Evolutionary conservation across 768 basidiomycete genomes (phyloP).

Genomic region (Vararia minispora): DNA sequence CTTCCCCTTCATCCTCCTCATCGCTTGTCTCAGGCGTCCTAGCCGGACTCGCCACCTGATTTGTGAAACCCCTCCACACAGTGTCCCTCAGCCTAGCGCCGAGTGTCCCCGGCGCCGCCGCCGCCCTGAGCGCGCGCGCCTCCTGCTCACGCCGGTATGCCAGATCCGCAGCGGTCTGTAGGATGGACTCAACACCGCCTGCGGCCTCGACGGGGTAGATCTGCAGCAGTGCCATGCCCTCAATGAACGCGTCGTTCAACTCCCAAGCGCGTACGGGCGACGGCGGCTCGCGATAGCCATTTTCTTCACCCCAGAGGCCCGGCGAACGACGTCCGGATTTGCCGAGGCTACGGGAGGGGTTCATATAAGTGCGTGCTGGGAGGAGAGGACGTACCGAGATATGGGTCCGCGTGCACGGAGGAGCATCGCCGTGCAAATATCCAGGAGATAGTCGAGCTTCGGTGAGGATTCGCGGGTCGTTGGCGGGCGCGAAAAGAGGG

Average conservation of each 20-base stretch:
- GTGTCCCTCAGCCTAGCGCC: conserved; percentile 45
- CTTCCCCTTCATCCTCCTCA: conserved; percentile 18
- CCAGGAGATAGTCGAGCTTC: conserved; percentile 59
- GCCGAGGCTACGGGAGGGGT: conserved; percentile 33
- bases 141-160: conserved; percentile 36
- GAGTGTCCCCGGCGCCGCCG: conserved; percentile 27
- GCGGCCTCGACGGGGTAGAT: conserved; percentile 51
- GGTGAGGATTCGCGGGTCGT: conserved; percentile 41
- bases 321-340: conserved; percentile 31
- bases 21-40: conserved; percentile 24
- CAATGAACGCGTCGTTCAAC: conserved; percentile 52
- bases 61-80: conserved; percentile 61
- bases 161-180: conserved; percentile 61
- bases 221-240: conserved; percentile 55
- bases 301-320: conserved; percentile 46
- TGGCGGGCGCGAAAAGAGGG: conserved; percentile 48
- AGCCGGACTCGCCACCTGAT: conserved; percentile 32
- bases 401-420: conserved; percentile 43
- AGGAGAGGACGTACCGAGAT: conserved; percentile 32
- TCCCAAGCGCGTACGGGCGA: conserved; percentile 39
- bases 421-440: conserved; percentile 62
- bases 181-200: conserved; percentile 59
- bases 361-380: neutral
- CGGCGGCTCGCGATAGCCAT: conserved; percentile 23
- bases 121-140: conserved; percentile 20